Conservation (phyloP, 331 rosid species). For the Quercus phellos region DNA sequence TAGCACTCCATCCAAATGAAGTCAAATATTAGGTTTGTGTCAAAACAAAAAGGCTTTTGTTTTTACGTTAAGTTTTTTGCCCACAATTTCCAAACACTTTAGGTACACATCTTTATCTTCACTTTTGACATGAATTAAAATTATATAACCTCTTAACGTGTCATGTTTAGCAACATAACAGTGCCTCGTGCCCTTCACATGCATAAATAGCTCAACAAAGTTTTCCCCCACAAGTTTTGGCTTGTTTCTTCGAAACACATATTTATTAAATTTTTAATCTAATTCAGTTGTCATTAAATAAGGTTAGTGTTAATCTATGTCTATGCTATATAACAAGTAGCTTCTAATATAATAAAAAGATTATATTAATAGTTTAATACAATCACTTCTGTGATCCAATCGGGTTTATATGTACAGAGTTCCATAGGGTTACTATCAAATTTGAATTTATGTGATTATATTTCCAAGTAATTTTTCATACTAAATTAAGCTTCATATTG, state of each 20-base stretch:
- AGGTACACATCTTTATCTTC: neutral
- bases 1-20: neutral
- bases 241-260: no score
- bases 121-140: no score
- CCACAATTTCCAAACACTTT: slow-evolving; percentile 8
- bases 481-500: neutral
- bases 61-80: neutral
- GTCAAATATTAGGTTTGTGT: slow-evolving; percentile 26
- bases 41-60: slow-evolving; percentile 9
- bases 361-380: neutral
- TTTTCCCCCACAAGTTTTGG: no score
- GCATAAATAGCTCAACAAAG: no score
- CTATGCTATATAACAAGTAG: neutral
- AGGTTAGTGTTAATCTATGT: no score
- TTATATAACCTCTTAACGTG: neutral
- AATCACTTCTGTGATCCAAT: neutral
- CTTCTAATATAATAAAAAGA: neutral
- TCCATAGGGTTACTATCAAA: neutral
- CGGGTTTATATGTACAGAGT: neutral
- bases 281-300: no score
- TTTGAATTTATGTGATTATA: neutral
- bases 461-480: neutral
- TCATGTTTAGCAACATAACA: neutral
- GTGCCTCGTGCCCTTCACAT: neutral
- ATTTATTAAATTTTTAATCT: no score